Evolutionary conservation across 768 basidiomycete genomes (phyloP).

Genomic region (Postia placenta): DNA sequence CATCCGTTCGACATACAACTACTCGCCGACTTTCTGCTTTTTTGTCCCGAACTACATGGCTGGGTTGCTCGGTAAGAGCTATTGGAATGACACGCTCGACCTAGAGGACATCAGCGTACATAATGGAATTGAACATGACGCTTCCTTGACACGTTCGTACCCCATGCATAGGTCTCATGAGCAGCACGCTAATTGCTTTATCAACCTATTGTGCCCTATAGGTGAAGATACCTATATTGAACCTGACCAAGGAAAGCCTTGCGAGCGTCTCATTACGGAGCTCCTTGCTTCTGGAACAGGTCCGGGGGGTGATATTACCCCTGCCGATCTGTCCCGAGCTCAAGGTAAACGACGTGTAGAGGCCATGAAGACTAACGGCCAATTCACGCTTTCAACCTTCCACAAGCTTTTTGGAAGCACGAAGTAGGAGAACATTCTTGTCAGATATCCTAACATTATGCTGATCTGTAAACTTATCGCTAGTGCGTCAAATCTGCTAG

Average conservation of each 20-base stretch:
- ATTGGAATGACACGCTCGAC: conserved; percentile 53
- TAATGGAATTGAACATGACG: conserved; percentile 73
- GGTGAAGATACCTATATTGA: conserved; percentile 46
- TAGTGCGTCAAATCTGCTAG: conserved; percentile 49
- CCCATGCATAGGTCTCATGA: too few relatives aligned
- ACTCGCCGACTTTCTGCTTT: conserved; percentile 57
- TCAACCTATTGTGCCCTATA: too few relatives aligned
- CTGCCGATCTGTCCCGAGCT: conserved; percentile 51
- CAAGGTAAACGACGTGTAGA: conserved; percentile 58
- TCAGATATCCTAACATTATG: too few relatives aligned
- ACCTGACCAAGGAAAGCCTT: conserved; percentile 50
- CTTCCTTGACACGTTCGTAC: conserved; percentile 49
- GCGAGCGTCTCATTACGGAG: conserved; percentile 41
- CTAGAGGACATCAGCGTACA: conserved; percentile 64
- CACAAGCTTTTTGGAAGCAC: conserved; percentile 63
- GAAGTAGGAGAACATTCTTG: too few relatives aligned
- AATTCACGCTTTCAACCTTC: conserved; percentile 41
- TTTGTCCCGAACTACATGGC: conserved; percentile 63
- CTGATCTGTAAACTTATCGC: too few relatives aligned
- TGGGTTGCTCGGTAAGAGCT: conserved; percentile 47
- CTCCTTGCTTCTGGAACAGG: conserved; percentile 56
- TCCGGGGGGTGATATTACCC: conserved; percentile 40
- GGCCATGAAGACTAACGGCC: conserved; percentile 45
- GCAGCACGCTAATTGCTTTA: too few relatives aligned
- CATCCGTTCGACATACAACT: conserved; percentile 61